A percentile compares a stretch with the other conserved stretches of the same genome.
Evolutionary conservation across 78 protist genomes (phyloP).

Genomic region (Dictyostelium purpureum): DNA sequence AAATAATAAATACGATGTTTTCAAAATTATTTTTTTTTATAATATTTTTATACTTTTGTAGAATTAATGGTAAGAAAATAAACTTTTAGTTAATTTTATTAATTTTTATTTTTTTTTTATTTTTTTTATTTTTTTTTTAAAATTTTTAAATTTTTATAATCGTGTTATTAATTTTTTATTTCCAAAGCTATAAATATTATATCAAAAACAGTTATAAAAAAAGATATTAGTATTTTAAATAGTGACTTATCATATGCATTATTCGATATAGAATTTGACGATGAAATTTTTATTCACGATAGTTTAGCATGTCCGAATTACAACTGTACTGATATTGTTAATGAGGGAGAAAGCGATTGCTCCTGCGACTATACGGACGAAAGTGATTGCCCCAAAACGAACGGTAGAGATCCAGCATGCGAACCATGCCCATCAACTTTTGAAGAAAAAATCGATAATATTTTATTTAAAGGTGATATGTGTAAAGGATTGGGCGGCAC

Average conservation of each 20-base stretch:
- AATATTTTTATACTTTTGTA: too few relatives aligned
- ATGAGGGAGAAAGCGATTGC: background rate
- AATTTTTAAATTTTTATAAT: too few relatives aligned
- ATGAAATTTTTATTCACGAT: background rate
- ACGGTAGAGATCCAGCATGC: background rate
- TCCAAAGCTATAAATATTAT: background rate
- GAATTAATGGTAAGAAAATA: too few relatives aligned
- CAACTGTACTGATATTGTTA: background rate
- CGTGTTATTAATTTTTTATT: too few relatives aligned
- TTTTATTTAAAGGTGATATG: too few relatives aligned
- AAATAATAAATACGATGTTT: too few relatives aligned
- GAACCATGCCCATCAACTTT: background rate
- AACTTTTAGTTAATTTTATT: too few relatives aligned
- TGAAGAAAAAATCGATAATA: background rate
- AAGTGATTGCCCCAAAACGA: background rate
- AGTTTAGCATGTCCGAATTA: constrained; percentile 32
- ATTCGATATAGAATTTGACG: constrained; percentile 36
- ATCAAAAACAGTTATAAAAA: background rate
- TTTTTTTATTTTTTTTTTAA: too few relatives aligned
- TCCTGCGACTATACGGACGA: constrained; percentile 48
- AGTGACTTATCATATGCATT: constrained; percentile 48
- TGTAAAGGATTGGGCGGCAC: too few relatives aligned
- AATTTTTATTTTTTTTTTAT: too few relatives aligned
- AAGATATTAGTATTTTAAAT: constrained; percentile 9
- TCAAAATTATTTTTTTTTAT: too few relatives aligned